Base-by-base conservation (phyloP, 2,329 filamentous ascomycete species). In the Ophiocordyceps robertsii region DNA sequence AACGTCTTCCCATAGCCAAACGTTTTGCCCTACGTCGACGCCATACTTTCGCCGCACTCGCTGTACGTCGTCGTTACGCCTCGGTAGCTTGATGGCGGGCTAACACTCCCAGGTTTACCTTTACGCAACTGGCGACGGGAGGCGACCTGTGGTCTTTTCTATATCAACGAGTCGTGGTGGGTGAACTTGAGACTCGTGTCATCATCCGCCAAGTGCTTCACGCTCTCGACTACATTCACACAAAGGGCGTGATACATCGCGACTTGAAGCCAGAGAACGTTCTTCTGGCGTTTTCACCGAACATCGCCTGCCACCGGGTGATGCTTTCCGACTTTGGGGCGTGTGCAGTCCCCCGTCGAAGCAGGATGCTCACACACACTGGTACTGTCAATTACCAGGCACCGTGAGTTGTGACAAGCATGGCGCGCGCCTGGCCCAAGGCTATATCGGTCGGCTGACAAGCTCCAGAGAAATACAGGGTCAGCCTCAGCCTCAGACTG, bases 251-350 rank as follows among this genome's bases (percentile, higher is more conserved):
- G 7, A 63, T 69, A 0, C 72, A 75, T 49, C 65, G 72, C 1
- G 72, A 76, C 43, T 56, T 75, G 29, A 75, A 76, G 46, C 69
- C 66, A 0, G 70, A 74, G 48, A 75, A 75, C 35, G 61, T 76
- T 4, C 63, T 75, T 11, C 59, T 73, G 43, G 65, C 65, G 0
- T 63, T 62, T 13, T 69, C 67, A 2, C 67, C 68, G 0, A 63
- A 60, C 24, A 54, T 62, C 11, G 56, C 58, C 3, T 65, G 67
- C 36, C 57, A 61, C 40, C 61, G 71, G 9, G 56, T 75, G 3
- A 66, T 71, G 47, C 59, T 76, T 11, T 67, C 70, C 0, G 72
- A 76, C 46, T 69, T 76, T 58, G 71, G 72, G 3, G 64, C 64
- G 37, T 70, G 68, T 2, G 69, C 62, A 12, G 59, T 67, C 11